phyloP scores from a whole-genome alignment of 2,329 filamentous ascomycete genomes.

The Alternaria postmessia region DNA sequence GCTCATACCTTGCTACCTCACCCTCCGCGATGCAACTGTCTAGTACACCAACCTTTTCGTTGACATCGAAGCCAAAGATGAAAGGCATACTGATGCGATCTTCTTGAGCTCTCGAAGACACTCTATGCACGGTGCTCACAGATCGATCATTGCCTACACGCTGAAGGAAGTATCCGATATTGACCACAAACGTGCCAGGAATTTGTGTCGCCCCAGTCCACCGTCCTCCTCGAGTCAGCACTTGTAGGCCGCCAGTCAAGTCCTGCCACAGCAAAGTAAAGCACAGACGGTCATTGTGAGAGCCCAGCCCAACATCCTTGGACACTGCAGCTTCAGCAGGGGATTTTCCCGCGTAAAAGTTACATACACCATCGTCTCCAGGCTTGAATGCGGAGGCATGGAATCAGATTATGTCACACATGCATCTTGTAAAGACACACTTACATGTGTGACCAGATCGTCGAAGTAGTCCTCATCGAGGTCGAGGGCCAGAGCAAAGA shows the following conservation, averaged over 20 bases:
- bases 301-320: no score
- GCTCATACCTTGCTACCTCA: not conserved
- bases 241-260: not conserved
- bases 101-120: not conserved
- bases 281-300: no score
- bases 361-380: not conserved
- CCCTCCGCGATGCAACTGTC: not conserved
- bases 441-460: not conserved
- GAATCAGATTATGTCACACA: no score
- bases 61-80: not conserved
- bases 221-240: not conserved
- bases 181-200: not conserved
- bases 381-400: no score
- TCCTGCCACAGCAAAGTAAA: not conserved
- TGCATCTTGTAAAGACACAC: no score
- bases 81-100: not conserved
- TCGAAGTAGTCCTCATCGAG: not conserved
- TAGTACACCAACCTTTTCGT: not conserved
- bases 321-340: no score
- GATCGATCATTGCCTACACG: not conserved
- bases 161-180: not conserved
- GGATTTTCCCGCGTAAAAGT: not conserved
- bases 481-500: not conserved
- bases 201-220: not conserved
- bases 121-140: not conserved